Evolutionary conservation across 2,329 filamentous ascomycete genomes (phyloP).

Genomic region (Fusarium floridanum): DNA sequence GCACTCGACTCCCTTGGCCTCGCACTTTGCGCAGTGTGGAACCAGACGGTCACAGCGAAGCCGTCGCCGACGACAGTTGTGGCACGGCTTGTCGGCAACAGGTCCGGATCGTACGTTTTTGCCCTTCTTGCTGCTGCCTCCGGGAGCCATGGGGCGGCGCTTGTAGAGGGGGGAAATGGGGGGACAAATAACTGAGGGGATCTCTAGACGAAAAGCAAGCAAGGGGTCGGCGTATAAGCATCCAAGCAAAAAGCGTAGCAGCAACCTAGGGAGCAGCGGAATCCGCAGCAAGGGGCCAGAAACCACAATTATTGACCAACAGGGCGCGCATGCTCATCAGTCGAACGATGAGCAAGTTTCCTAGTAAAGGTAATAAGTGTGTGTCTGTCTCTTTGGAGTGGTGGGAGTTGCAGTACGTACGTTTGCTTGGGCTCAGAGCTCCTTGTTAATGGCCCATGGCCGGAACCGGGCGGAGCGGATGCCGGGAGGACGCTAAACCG

Average conservation of each 20-base stretch:
- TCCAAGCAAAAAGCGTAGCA: neutral
- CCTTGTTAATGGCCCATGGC: constrained; percentile 26
- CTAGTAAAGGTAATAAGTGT: neutral
- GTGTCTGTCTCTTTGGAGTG: neutral
- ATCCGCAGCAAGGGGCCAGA: constrained; percentile 34
- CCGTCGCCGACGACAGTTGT: constrained; percentile 67
- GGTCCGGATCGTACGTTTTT: constrained; percentile 44
- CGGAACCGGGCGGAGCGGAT: constrained; percentile 28
- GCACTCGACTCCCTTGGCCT: constrained; percentile 62
- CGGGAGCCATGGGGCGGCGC: constrained; percentile 39
- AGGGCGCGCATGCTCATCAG: constrained; percentile 16
- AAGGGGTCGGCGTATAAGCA: constrained; percentile 36
- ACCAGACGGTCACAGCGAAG: constrained; percentile 66
- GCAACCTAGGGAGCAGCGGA: constrained; percentile 2
- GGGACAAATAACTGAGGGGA: neutral
- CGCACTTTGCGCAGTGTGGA: constrained; percentile 66
- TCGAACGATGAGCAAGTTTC: constrained; percentile 25
- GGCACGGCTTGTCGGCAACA: constrained; percentile 57
- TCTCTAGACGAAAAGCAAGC: constrained; percentile 20
- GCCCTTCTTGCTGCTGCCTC: constrained; percentile 34
- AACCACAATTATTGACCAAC: constrained; percentile 37
- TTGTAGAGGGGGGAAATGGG: neutral
- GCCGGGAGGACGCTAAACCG: constrained; percentile 43
- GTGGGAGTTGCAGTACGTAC: neutral
- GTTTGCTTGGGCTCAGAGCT: constrained; percentile 17